phyloP scores from a whole-genome alignment of 805 yeast genomes.

The Cyberlindnera mycetangii region DNA sequence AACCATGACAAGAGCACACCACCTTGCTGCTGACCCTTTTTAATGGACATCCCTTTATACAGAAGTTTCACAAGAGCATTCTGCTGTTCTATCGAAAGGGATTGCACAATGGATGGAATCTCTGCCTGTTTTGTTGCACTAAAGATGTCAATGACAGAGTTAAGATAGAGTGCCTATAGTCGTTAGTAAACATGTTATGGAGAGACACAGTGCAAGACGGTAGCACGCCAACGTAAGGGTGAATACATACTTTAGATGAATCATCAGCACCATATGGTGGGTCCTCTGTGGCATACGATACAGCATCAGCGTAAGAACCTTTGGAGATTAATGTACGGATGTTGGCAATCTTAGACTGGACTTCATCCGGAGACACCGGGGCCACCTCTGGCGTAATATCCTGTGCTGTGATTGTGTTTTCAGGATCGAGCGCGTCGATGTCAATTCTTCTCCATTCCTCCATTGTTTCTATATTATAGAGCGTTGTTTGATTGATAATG shows the following conservation, averaged over 20 bases:
- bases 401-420: slow-evolving; percentile 55
- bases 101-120: slow-evolving; percentile 56
- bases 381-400: slow-evolving; percentile 52
- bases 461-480: slow-evolving; percentile 32
- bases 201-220: slow-evolving; percentile 20
- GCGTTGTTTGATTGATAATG: background rate
- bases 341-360: slow-evolving; percentile 51
- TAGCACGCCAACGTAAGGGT: background rate
- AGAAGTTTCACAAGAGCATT: slow-evolving; percentile 79
- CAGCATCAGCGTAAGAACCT: slow-evolving; percentile 70
- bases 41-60: slow-evolving; percentile 78
- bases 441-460: slow-evolving; percentile 94
- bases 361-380: slow-evolving; percentile 48
- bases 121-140: slow-evolving; percentile 66
- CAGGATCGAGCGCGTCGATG: slow-evolving; percentile 87
- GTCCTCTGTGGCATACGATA: slow-evolving; percentile 56
- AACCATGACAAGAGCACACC: slow-evolving; percentile 88
- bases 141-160: slow-evolving; percentile 67
- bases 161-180: slow-evolving; percentile 38
- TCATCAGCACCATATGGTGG: slow-evolving; percentile 85
- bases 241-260: slow-evolving; percentile 39
- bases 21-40: slow-evolving; percentile 80
- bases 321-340: slow-evolving; percentile 62
- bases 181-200: slow-evolving; percentile 28
- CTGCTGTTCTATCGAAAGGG: slow-evolving; percentile 60